Conservation (phyloP, 805 yeast species). For the Kodamaea jinghongensis region DNA sequence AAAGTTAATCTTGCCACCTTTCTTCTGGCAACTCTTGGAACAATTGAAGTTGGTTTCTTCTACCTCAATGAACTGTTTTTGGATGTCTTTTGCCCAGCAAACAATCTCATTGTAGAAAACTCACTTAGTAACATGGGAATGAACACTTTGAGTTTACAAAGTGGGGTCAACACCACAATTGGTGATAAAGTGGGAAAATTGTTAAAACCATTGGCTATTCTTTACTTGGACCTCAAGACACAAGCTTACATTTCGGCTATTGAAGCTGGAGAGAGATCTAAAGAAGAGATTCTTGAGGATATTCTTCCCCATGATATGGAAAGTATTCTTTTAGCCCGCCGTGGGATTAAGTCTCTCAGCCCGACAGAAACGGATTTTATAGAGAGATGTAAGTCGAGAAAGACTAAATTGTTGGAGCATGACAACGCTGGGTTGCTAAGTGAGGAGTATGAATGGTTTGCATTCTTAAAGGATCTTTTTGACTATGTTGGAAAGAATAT, state of each 20-base stretch:
- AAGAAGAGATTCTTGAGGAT: slow-evolving; percentile 66
- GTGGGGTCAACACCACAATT: slow-evolving; percentile 30
- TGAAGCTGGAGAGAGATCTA: slow-evolving; percentile 58
- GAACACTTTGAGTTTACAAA: slow-evolving; percentile 30
- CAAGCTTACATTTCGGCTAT: slow-evolving; percentile 92
- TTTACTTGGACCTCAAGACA: slow-evolving; percentile 85
- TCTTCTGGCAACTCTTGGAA: slow-evolving; percentile 80
- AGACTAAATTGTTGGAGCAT: slow-evolving; percentile 52
- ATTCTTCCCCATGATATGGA: slow-evolving; percentile 70
- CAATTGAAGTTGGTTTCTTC: slow-evolving; percentile 83
- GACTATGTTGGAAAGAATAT: slow-evolving; percentile 76
- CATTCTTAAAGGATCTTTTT: slow-evolving; percentile 72
- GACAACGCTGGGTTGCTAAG: slow-evolving; percentile 51
- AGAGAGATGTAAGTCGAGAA: slow-evolving; percentile 67
- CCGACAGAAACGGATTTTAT: slow-evolving; percentile 82
- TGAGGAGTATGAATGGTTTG: slow-evolving; percentile 81
- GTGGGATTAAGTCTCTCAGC: slow-evolving; percentile 45
- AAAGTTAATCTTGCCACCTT: slow-evolving; percentile 88
- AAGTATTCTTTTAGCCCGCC: slow-evolving; percentile 39
- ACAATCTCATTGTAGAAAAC: slow-evolving; percentile 50
- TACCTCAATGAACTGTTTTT: slow-evolving; percentile 80
- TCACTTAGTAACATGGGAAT: slow-evolving; percentile 36
- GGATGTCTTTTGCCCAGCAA: slow-evolving; percentile 81
- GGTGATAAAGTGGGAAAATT: slow-evolving; percentile 53
- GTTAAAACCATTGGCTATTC: slow-evolving; percentile 73